Percentiles rank a stretch among this genome's conserved stretches.
phyloP scores from a whole-genome alignment of 2,329 filamentous ascomycete species.

The Thielaviopsis cerberus region DNA sequence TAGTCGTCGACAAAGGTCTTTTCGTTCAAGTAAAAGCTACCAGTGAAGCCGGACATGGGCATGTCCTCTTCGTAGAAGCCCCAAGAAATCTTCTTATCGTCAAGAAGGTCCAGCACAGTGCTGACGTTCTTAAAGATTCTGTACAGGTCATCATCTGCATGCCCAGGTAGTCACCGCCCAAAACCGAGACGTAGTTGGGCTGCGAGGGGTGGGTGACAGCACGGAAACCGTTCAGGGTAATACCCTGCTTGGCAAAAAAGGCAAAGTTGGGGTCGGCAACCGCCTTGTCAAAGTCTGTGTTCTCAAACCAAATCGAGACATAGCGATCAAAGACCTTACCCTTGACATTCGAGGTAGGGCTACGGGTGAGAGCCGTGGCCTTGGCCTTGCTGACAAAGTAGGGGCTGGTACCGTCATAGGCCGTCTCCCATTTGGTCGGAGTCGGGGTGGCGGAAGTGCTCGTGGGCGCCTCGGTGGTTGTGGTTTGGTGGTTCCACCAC shows the following conservation, averaged over 20 bases:
- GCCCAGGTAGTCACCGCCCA: constrained; percentile 56
- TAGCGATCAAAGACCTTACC: constrained; percentile 58
- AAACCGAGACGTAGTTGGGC: constrained; percentile 55
- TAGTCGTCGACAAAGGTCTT: constrained; percentile 52
- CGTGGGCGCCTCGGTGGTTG: not conserved
- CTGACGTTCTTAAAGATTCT: constrained; percentile 41
- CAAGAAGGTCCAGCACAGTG: constrained; percentile 49
- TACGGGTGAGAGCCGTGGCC: constrained; percentile 41
- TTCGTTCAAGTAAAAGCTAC: constrained; percentile 43
- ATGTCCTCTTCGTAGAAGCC: constrained; percentile 60
- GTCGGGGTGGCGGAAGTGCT: not conserved
- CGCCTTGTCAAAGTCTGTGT: constrained; percentile 50
- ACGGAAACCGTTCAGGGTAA: constrained; percentile 24
- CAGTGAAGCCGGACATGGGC: constrained; percentile 58
- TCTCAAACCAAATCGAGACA: constrained; percentile 60
- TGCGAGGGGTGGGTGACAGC: constrained; percentile 54
- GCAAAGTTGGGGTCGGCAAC: constrained; percentile 31
- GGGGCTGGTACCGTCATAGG: constrained; percentile 33
- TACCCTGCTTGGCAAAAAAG: constrained; percentile 17
- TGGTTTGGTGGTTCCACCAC: constrained; percentile 4
- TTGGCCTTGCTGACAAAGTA: constrained; percentile 34
- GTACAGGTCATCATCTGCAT: constrained; percentile 50
- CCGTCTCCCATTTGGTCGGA: constrained; percentile 19
- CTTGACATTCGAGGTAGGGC: constrained; percentile 43
- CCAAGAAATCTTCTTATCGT: constrained; percentile 46